phyloP scores from a whole-genome alignment of 495 filamentous ascomycete genomes.

The Chaetomium cochliodes region DNA sequence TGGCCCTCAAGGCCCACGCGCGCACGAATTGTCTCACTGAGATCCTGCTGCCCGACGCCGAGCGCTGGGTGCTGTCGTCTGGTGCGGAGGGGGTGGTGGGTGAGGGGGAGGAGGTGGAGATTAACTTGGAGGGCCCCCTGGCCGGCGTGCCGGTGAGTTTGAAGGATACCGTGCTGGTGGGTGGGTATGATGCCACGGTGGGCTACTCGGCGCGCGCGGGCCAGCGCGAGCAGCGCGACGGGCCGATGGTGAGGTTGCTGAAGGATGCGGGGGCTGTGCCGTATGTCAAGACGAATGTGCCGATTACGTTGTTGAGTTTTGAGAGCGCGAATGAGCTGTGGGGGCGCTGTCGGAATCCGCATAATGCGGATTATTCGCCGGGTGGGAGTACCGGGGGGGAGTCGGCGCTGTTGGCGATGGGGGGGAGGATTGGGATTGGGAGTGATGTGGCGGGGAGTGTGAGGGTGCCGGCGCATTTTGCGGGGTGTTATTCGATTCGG shows the following conservation, averaged over 20 bases:
- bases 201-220: constrained; percentile 74
- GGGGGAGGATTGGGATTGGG: constrained; percentile 90
- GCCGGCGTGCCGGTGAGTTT: constrained; percentile 87
- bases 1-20: constrained; percentile 78
- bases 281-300: constrained; percentile 94
- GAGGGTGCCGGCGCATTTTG: constrained; percentile 83
- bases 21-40: constrained; percentile 93
- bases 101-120: constrained; percentile 16
- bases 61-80: constrained; percentile 56
- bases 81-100: background rate
- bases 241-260: constrained; percentile 69
- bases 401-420: constrained; percentile 77
- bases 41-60: constrained; percentile 76
- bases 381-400: constrained; percentile 93
- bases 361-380: constrained; percentile 78
- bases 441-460: constrained; percentile 94
- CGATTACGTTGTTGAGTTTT: constrained; percentile 86
- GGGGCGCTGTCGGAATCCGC: constrained; percentile 81
- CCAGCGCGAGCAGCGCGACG: constrained; percentile 61
- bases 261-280: constrained; percentile 96
- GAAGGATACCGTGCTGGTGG: constrained; percentile 84
- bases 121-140: constrained; percentile 79
- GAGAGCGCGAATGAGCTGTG: constrained; percentile 90
- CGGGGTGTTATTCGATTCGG: constrained; percentile 82
- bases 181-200: constrained; percentile 82